phyloP scores from a whole-genome alignment of 306 rosid species.

The Acacia melanoxylon region DNA sequence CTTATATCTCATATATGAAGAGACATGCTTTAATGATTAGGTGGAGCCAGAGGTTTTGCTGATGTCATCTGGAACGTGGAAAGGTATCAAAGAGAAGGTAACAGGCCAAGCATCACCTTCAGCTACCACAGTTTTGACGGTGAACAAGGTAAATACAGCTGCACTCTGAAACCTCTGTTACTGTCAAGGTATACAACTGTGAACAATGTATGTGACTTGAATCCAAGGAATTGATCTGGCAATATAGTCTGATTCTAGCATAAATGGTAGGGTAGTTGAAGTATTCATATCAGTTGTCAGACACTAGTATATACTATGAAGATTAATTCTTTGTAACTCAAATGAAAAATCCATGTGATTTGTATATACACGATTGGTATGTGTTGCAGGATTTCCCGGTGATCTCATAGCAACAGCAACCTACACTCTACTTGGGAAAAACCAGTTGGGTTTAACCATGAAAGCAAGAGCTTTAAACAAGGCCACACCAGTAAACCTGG shows the following conservation, averaged over 20 bases:
- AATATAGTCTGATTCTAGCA: no score
- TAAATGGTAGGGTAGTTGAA: no score
- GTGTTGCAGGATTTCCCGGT: conserved; percentile 81
- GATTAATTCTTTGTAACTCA: neutral
- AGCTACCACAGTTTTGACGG: conserved; percentile 72
- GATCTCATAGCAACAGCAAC: conserved; percentile 57
- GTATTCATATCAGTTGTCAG: no score
- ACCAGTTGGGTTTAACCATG: conserved; percentile 51
- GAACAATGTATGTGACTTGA: neutral
- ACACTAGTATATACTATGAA: neutral
- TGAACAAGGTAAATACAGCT: conserved; percentile 62
- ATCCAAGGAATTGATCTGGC: neutral
- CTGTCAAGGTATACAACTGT: neutral
- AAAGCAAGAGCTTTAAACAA: conserved; percentile 81
- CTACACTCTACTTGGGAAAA: conserved; percentile 52
- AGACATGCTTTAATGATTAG: conserved; percentile 20
- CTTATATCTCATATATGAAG: neutral
- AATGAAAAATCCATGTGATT: neutral
- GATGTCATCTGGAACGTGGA: conserved; percentile 76
- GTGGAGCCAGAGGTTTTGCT: conserved; percentile 81
- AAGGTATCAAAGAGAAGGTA: conserved; percentile 47
- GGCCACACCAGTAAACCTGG: conserved; percentile 82
- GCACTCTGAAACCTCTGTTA: neutral
- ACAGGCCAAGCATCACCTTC: conserved; percentile 61
- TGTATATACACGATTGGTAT: neutral